Percentiles rank a stretch among this genome's conserved stretches.
These are phyloP conservation scores for Hsuehochloa calcarea DNA, from an alignment of 176 grass and related monocot species.

Conservation along the genomic window DNA sequence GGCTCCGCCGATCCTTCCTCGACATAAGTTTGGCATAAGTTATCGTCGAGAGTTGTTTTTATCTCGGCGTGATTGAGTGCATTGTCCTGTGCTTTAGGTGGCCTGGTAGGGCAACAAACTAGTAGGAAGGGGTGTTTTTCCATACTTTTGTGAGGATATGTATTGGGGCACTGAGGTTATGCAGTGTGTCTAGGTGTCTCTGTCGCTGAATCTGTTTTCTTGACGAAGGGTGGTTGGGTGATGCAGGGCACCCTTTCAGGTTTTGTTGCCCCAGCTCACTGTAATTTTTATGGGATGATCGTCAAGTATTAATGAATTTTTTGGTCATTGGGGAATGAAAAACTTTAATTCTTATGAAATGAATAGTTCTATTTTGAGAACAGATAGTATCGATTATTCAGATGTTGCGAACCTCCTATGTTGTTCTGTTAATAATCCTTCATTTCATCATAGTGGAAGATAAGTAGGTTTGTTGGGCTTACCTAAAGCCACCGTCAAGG, in stretches of 20 bases:
- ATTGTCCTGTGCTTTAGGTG: slow-evolving; percentile 15
- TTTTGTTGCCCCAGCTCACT: slow-evolving; percentile 12
- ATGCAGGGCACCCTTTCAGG: neutral
- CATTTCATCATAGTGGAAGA: neutral
- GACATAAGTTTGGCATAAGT: slow-evolving; percentile 36
- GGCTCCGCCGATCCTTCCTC: slow-evolving; percentile 19
- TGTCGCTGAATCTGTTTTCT: neutral
- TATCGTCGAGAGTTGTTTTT: neutral
- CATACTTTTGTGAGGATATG: slow-evolving; percentile 32
- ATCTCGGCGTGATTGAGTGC: neutral
- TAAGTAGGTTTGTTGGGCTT: neutral
- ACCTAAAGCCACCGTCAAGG: no score
- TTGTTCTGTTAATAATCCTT: neutral
- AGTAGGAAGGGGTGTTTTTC: neutral
- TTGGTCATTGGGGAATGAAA: neutral
- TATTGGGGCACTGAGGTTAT: slow-evolving; percentile 9
- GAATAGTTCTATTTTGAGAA: neutral
- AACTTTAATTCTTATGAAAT: neutral
- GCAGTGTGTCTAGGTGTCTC: slow-evolving; percentile 8
- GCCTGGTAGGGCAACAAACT: neutral
- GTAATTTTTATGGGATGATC: slow-evolving; percentile 16
- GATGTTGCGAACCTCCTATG: neutral
- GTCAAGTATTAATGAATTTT: neutral
- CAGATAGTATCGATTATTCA: neutral
- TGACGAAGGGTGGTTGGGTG: neutral